Evolutionary conservation across 176 grass and related monocot species (phyloP).

Genomic region (Microstegium vimineum): DNA sequence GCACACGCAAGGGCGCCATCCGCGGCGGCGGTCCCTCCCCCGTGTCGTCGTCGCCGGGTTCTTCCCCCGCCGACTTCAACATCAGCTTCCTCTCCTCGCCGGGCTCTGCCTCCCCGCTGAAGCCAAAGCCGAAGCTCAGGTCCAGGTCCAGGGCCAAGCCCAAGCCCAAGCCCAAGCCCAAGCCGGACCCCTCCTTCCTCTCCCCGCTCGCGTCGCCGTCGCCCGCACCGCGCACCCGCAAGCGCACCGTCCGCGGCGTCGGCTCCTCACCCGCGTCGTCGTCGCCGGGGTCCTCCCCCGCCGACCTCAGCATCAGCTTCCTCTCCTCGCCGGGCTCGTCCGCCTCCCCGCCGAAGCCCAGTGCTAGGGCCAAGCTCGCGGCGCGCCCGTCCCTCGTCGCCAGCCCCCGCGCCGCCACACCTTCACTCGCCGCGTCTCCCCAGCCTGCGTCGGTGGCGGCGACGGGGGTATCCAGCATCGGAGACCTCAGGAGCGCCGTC

Average conservation of each 20-base stretch:
- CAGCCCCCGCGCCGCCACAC: not conserved
- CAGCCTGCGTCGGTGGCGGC: not conserved
- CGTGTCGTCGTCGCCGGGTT: not conserved
- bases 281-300: not conserved
- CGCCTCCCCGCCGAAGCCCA: constrained; percentile 8
- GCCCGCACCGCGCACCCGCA: not conserved
- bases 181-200: constrained; percentile 13
- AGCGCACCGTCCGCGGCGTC: not conserved
- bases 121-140: not conserved
- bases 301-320: not conserved
- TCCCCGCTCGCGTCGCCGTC: not conserved
- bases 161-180: constrained; percentile 8
- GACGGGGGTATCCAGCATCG: not conserved
- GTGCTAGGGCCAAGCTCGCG: not conserved
- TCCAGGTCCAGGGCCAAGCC: constrained; percentile 11
- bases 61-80: not conserved
- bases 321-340: constrained; percentile 12
- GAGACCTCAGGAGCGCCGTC: constrained; percentile 32
- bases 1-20: not conserved
- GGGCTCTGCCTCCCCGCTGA: constrained; percentile 9
- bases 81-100: constrained; percentile 22
- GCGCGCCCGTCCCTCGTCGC: constrained; percentile 15
- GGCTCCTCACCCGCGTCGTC: not conserved
- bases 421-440: constrained; percentile 3
- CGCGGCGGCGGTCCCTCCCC: not conserved